Percentiles rank a stretch among this genome's conserved stretches.
phyloP scores from a whole-genome alignment of 2,329 filamentous ascomycete species.

The Septoria linicola region DNA sequence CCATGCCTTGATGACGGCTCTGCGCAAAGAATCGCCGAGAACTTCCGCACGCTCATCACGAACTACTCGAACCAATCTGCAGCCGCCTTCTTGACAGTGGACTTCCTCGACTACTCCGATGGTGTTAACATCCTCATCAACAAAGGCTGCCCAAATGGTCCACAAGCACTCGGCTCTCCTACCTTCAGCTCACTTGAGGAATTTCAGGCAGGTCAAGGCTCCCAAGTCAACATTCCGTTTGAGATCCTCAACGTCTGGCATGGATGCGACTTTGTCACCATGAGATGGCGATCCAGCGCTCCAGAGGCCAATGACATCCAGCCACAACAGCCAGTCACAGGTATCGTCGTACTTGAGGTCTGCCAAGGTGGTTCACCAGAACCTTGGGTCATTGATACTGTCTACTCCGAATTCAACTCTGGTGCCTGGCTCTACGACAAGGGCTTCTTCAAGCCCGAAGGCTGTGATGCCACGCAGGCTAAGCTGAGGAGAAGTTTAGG shows the following conservation, averaged over 20 bases:
- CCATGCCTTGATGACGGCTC: constrained; percentile 31
- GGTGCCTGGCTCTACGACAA: constrained; percentile 34
- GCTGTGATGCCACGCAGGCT: constrained; percentile 13
- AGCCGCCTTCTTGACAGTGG: constrained; percentile 24
- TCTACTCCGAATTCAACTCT: constrained; percentile 37
- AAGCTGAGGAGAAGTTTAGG: constrained; percentile 16
- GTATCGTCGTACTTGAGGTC: constrained; percentile 34
- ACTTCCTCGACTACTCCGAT: constrained; percentile 37
- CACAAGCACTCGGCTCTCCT: constrained; percentile 25
- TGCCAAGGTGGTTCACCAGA: constrained; percentile 19
- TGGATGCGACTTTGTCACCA: constrained; percentile 35
- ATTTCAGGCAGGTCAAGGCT: constrained; percentile 35
- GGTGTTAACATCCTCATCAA: constrained; percentile 36
- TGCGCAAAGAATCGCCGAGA: constrained; percentile 31
- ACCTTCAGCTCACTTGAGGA: constrained; percentile 32
- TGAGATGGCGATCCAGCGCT: constrained; percentile 32
- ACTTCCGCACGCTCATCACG: constrained; percentile 35
- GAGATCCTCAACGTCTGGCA: constrained; percentile 37
- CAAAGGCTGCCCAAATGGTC: constrained; percentile 29
- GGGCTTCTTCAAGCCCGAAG: constrained; percentile 27
- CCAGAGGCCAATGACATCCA: constrained; percentile 20
- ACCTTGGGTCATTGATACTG: constrained; percentile 34
- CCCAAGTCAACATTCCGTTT: constrained; percentile 35
- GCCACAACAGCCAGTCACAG: constrained; percentile 29
- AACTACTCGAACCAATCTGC: constrained; percentile 33